Conservation (phyloP, 768 basidiomycete genomes). For the Psilocybe cyanescens region DNA sequence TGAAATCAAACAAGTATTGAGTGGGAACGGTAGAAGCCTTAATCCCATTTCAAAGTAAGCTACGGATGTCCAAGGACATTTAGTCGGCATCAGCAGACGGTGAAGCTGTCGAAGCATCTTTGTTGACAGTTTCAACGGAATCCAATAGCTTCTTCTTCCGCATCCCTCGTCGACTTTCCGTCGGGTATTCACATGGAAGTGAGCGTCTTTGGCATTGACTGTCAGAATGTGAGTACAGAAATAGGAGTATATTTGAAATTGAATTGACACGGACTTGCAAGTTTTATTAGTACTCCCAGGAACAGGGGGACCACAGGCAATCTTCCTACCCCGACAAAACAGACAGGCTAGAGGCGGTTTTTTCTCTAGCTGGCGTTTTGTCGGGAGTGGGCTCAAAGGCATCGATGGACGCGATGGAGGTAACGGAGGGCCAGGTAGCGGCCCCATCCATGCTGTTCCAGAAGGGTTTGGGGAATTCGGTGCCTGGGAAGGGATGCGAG, state of each 20-base stretch:
- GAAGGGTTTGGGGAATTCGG: background rate
- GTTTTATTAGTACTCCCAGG: constrained; percentile 57
- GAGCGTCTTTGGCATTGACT: constrained; percentile 78
- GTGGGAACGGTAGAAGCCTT: background rate
- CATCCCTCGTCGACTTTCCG: constrained; percentile 72
- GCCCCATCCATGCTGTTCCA: constrained; percentile 2
- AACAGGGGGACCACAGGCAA: constrained; percentile 66
- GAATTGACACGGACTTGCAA: constrained; percentile 60
- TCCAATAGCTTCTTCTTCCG: constrained; percentile 48
- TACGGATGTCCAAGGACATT: background rate
- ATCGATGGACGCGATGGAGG: constrained; percentile 10
- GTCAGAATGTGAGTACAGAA: constrained; percentile 16
- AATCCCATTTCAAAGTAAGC: too few species aligned
- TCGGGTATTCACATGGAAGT: constrained; percentile 72
- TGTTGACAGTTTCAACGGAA: constrained; percentile 6
- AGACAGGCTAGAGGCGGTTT: constrained; percentile 68
- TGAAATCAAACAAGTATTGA: background rate
- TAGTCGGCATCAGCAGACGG: constrained; percentile 16
- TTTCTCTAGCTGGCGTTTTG: constrained; percentile 41
- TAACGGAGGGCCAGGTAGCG: constrained; percentile 7
- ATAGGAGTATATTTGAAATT: background rate
- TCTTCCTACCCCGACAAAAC: constrained; percentile 70
- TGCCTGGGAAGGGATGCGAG: constrained; percentile 2
- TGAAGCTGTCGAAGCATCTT: constrained; percentile 4
- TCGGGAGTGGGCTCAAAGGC: constrained; percentile 30